Evolutionary conservation across 73 alveolate genomes (phyloP).

Genomic region (Stentor roeselii): DNA sequence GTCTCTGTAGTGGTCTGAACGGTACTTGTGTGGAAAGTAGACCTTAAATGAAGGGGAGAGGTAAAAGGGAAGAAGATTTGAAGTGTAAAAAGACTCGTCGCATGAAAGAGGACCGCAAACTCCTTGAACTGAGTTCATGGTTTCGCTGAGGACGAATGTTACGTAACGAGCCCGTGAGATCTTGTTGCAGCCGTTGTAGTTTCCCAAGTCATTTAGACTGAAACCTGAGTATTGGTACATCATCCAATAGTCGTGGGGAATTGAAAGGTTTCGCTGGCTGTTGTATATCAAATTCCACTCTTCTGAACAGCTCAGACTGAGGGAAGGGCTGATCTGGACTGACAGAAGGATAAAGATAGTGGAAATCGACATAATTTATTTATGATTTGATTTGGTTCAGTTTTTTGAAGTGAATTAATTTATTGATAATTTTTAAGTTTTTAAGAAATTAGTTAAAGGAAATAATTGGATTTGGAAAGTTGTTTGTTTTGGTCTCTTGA

Average conservation of each 20-base stretch:
- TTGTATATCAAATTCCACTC: not conserved
- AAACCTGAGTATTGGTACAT: slow-evolving; percentile 7
- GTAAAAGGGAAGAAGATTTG: not conserved
- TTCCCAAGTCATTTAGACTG: not conserved
- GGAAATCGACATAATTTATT: too few species aligned
- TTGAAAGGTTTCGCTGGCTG: not conserved
- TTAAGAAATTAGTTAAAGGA: too few species aligned
- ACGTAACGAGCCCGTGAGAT: not conserved
- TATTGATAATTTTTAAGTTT: too few species aligned
- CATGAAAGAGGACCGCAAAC: not conserved
- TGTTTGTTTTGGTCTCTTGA: too few species aligned
- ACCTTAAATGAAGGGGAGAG: not conserved
- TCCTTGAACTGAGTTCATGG: not conserved
- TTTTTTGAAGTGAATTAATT: too few species aligned
- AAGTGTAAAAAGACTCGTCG: not conserved
- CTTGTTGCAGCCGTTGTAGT: not conserved
- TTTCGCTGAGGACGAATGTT: not conserved
- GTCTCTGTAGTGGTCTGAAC: not conserved
- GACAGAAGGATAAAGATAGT: too few species aligned
- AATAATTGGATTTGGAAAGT: too few species aligned
- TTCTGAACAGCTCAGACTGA: not conserved
- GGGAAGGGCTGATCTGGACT: too few species aligned
- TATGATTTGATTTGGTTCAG: too few species aligned
- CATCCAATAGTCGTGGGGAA: not conserved
- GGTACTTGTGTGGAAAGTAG: not conserved